phyloP scores from a whole-genome alignment of 2,329 filamentous ascomycete species.

The Fusarium albidum region DNA sequence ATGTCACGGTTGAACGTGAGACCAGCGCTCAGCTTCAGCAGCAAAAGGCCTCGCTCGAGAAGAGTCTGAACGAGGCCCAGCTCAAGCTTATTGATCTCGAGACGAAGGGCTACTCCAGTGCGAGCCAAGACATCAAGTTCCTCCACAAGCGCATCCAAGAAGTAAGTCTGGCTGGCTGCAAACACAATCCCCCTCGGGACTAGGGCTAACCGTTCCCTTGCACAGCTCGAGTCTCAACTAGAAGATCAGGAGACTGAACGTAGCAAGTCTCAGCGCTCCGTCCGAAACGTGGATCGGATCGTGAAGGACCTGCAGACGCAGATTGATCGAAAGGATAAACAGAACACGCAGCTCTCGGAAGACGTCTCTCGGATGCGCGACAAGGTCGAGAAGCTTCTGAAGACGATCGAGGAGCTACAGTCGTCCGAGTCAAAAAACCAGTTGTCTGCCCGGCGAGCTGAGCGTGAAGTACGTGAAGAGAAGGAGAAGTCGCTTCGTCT shows the following conservation, averaged over 20 bases:
- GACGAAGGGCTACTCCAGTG: slow-evolving; percentile 95
- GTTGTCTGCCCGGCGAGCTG: slow-evolving; percentile 82
- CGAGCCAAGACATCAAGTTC: slow-evolving; percentile 95
- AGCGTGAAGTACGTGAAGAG: slow-evolving; percentile 90
- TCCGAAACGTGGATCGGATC: slow-evolving; percentile 90
- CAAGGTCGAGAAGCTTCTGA: slow-evolving; percentile 87
- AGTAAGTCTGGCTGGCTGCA: slow-evolving; percentile 62
- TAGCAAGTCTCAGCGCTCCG: slow-evolving; percentile 82
- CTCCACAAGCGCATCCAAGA: slow-evolving; percentile 94
- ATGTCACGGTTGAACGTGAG: slow-evolving; percentile 87
- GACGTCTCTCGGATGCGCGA: slow-evolving; percentile 87
- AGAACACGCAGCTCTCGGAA: slow-evolving; percentile 80
- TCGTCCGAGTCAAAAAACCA: slow-evolving; percentile 84
- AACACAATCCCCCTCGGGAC: background rate
- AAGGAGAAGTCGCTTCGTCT: slow-evolving; percentile 80
- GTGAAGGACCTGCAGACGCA: slow-evolving; percentile 94
- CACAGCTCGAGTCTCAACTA: slow-evolving; percentile 84
- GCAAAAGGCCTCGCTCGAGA: slow-evolving; percentile 89
- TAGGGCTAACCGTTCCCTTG: slow-evolving; percentile 29
- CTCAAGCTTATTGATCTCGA: slow-evolving; percentile 91
- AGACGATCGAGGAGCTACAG: slow-evolving; percentile 93
- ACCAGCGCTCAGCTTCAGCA: slow-evolving; percentile 82
- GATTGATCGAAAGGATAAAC: slow-evolving; percentile 92
- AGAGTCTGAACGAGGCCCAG: slow-evolving; percentile 88
- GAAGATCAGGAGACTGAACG: slow-evolving; percentile 83